Base-by-base conservation (phyloP, 78 protist genomes). In the Tieghemostelium lacteum region DNA sequence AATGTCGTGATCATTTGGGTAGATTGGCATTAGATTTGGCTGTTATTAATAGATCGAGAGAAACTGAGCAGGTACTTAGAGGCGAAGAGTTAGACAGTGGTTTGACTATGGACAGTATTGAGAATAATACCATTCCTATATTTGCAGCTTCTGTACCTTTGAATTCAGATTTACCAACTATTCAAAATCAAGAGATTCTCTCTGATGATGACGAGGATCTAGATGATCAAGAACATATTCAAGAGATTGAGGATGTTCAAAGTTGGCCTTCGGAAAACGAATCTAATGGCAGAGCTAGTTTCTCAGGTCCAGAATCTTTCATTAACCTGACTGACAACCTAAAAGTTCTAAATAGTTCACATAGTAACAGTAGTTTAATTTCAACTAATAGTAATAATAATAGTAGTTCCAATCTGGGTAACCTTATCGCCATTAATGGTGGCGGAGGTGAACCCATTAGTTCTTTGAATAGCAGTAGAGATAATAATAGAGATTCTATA, bases 51-150 rank as follows among this genome's bases (percentile, higher is more conserved):
- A 20, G 60, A 16, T 74, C 87, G 2, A 88, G 70, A 50, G 83
- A 77, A 40, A 33, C 78, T 3, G 93, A 77, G 60, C 33, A 75
- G 33, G 29, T 69, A 3, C 33, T 88, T 3, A 34, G 60, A 26
- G 77, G 85, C 20, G 87, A 86, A 33, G 88, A 75, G 28, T 22
- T 70, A 24, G 52, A 63, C 20, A 60, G 60, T 40, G 80, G 87
- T 33, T 40, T 72, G 33, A 69, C 73, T n/a, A 66, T 88, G 75
- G 85, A 88, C 19, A 66, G n/a, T n/a, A 74, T 88, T 45, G 78
- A 67, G 50, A 33, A 64, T 20, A 73, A 73, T 14, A 29, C 65
- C 0, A 52, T 75, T 8, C 74, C 39, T 2, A 20, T 62, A 17
- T 73, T 42, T 14, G 76, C 71, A n/a, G 28, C 75, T 17, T 40